Evolutionary conservation across 345 rosid species (phyloP), one percentile per base, ranked within the genome.

Genomic region (Citrus trifoliata): DNA sequence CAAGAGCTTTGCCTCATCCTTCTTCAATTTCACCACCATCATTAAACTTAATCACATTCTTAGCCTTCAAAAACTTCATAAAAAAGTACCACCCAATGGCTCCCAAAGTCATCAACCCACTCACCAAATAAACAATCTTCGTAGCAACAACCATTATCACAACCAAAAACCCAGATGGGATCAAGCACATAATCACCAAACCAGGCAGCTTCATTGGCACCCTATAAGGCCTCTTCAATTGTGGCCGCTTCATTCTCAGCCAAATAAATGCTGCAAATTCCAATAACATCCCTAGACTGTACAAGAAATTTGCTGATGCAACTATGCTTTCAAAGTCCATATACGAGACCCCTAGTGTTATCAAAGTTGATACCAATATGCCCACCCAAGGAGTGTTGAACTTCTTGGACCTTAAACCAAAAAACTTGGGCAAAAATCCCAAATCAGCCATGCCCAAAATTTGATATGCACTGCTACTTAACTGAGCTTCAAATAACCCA

Each of bases 401-500:
- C 83, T 80, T 73, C 37, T 79, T 78, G 1, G 92, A 91, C 71
- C 93, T 77, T 0, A 28, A 3, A 0, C 82, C 81, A 5, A 85
- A 89, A 27, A 84, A 83, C 25, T 4, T 66, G 0, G 93, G 95
- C 66, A 89, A 46, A 24, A 82, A n/a, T 0, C 90, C 93, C 38
- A 89, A 78, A 67, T 89, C 82, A 1, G 95, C 89, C 95, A 92
- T 90, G 9, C 95, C 92, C 24, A 85, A 76, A 24, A 91, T 77
- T 78, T 90, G 95, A 60, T 88, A 91, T 14, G 90, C 91, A 67
- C 92, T 78, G 59, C 97, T 90, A 28, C 98, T 93, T 81, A 95
- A 38, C 71, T 93, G 95, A 37, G 98, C 99, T 79, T 93, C 96
- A 32, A 86, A 95, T 19, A 95, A 83, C 5, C 98, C 98, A 22